Conservation (phyloP, 148 eudicot species). For the Chenopodium suecicum region DNA sequence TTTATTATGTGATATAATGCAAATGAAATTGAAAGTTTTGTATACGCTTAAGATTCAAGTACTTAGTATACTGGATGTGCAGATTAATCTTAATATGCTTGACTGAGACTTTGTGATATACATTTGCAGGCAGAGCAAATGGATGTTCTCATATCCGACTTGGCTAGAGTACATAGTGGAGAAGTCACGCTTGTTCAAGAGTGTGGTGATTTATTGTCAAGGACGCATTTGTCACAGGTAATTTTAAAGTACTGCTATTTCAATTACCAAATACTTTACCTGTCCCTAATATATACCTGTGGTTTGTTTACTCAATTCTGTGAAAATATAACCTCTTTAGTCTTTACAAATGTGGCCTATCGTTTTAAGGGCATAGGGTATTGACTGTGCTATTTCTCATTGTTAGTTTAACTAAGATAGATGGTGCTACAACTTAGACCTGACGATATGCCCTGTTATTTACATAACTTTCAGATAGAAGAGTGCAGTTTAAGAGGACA, state of each 20-base stretch:
- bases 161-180: conserved; percentile 55
- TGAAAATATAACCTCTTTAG: too few relatives aligned
- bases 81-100: conserved; percentile 3
- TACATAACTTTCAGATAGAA: conserved; percentile 44
- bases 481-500: conserved; percentile 78
- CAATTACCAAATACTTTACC: neutral
- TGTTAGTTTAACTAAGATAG: neutral
- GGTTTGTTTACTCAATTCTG: too few relatives aligned
- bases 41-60: neutral
- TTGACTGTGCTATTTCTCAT: neutral
- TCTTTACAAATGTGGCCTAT: too few relatives aligned
- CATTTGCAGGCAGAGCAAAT: conserved; percentile 68
- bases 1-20: neutral
- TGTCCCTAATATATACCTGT: too few relatives aligned
- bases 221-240: conserved; percentile 55
- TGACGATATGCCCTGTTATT: neutral
- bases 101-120: neutral
- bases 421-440: neutral
- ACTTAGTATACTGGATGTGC: too few relatives aligned
- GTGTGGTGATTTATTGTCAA: conserved; percentile 54
- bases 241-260: neutral
- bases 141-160: conserved; percentile 45
- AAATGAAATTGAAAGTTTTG: too few relatives aligned
- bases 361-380: neutral
- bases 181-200: conserved; percentile 59